Evolutionary conservation across 148 eudicot genomes (phyloP), one percentile per base, ranked within the genome.

Genomic region (Spergularia bocconei): DNA sequence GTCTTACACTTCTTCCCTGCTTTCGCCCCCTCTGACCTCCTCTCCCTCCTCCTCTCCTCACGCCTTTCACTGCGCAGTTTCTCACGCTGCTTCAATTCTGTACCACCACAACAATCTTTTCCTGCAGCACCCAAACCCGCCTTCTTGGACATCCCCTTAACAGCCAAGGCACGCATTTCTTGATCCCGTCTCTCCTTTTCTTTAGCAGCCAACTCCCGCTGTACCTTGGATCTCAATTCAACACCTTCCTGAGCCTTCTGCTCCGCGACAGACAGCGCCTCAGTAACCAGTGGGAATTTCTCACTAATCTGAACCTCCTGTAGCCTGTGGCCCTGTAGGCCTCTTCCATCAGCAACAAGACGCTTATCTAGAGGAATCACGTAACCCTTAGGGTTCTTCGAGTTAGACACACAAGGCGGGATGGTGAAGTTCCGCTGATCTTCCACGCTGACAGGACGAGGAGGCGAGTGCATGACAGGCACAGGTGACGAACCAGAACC

Each of bases 401-500:
- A 92, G 79, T 92, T 92, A 0, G 97, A 92, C 66, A 90, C 88
- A 63, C 97, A 92, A 13, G 97, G 95, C 10, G 97, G 97, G 21
- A 92, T 90, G 58, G 88, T 92, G 95, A 95, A 90, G 62, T 92
- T 94, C 48, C 88, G 88, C 67, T 88, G 95, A 74, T 92, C 97
- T 77, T 92, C 90, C 52, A 88, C 94, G 7, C 94, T 90, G 69
- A 92, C 94, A 44, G 94, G 92, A n/a, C 97, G 89, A 33, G 97
- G 94, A 0, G 94, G 95, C 11, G 97, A 92, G 67, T 90, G 94
- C 97, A 92, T 87, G 1, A 92, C 87, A 1, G 95, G 91, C 10
- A 90, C 97, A 50, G 97, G 97, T 15, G 97, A 95, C 5, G 97
- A 92, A 39, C 97, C 97, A 8, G 90, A 87, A 9, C 92, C 97